These are phyloP conservation scores for Chalaropsis ovoidea DNA, from an alignment of 2,329 filamentous ascomycete species.

Conservation along the genomic window DNA sequence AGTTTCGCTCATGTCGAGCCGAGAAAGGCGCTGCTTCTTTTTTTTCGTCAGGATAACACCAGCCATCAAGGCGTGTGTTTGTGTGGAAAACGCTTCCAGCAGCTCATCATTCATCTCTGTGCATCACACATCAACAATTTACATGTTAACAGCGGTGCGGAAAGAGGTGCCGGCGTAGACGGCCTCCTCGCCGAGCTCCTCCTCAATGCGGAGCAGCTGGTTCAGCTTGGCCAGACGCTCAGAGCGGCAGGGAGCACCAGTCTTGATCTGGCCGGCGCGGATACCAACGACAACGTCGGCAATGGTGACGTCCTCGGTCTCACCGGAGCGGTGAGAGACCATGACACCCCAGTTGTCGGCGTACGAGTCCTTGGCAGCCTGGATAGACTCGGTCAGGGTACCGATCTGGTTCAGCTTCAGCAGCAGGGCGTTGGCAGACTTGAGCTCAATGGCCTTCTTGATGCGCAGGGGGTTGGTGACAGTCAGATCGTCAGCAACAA, in stretches of 20 bases:
- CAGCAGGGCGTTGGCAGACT: constrained; percentile 95
- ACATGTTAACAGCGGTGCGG: constrained; percentile 82
- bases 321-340: constrained; percentile 97
- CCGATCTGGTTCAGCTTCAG: constrained; percentile 99
- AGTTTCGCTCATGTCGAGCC: constrained; percentile 10
- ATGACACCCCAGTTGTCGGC: constrained; percentile 96
- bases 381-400: constrained; percentile 96
- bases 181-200: constrained; percentile 88
- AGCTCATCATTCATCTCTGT: constrained; percentile 22
- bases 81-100: constrained; percentile 25
- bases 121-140: constrained; percentile 35
- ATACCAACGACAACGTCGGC: constrained; percentile 96
- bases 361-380: constrained; percentile 97
- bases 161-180: constrained; percentile 88
- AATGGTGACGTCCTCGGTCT: constrained; percentile 99
- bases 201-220: constrained; percentile 99
- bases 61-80: constrained; percentile 22
- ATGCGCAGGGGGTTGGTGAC: constrained; percentile 98
- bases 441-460: constrained; percentile 98
- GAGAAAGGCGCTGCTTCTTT: constrained; percentile 16
- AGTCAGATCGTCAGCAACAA: constrained; percentile 96
- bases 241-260: constrained; percentile 86
- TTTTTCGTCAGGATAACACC: constrained; percentile 21
- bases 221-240: constrained; percentile 99
- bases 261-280: constrained; percentile 97